Evolutionary conservation across 352 stramenopile genomes (phyloP), one percentile per base, ranked within the genome.

Genomic region (Globisporangium nunn): DNA sequence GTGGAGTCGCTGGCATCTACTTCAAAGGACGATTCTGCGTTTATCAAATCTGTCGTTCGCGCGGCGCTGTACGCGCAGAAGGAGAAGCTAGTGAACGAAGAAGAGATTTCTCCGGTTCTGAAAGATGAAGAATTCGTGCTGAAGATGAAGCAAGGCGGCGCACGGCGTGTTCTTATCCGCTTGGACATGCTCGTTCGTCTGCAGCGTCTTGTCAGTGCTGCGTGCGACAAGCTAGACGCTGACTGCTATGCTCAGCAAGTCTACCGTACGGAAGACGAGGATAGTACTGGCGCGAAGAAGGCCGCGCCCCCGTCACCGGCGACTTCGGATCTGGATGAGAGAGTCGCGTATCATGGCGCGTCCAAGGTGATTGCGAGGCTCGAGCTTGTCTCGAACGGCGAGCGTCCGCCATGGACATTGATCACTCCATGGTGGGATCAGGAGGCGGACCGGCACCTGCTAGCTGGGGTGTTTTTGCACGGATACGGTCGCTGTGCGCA

Each of bases 371-470:
- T 83, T 3, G 71, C 68, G 23, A 65, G 70, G 39, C 83, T 95
- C 35, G 64, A 87, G 37, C 47, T 93, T 15, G 70, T 80, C 2
- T 75, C 88, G 39, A 68, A 89, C 14, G 70, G 80, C 10, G 85
- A 95, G 40, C 73, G 85, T n/a, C 85, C 85, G 17, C 60, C 61
- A 50, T 95, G 85, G 85, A 81, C 83, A 0, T 69, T 84, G 60
- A 92, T 95, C 53, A 95, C 85, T 11, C 74, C 75, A 14, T 95
- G 85, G 85, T 95, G 85, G 85, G 84, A 93, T 50, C 71, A 84
- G 39, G 71, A 90, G 23, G 81, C 83, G 0, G 85, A 95, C 47
- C 74, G 84, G 31, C 88, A 81, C 59, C 60, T 95, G 59, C 63
- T 93, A 23, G 79, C 88, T 35, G 85, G 85, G 28, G 83, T 95